These are phyloP conservation scores for Agapanthus africanus DNA, from an alignment of 106 monocot species.

Conservation along the genomic window DNA sequence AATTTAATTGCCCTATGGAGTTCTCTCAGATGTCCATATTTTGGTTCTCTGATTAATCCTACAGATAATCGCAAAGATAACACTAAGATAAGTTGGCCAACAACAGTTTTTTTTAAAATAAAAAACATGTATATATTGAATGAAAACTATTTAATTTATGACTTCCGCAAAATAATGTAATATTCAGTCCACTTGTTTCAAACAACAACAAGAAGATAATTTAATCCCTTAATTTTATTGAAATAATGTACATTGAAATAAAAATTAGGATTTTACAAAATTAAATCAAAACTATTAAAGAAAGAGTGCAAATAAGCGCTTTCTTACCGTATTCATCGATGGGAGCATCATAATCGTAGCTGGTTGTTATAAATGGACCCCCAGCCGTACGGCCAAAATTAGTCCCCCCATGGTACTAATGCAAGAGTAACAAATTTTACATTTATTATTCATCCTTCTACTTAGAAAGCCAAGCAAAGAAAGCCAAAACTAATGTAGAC, in stretches of 20 bases:
- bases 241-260: no score
- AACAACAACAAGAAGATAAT: not conserved
- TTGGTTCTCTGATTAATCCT: conserved; percentile 84
- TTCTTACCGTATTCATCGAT: conserved; percentile 96
- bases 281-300: no score
- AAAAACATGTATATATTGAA: no score
- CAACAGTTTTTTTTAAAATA: no score
- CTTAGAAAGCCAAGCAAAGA: not conserved
- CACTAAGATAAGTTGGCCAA: not conserved
- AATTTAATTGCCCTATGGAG: conserved; percentile 85
- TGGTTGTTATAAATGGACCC: conserved; percentile 96
- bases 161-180: no score
- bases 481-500: not conserved
- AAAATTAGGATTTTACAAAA: no score
- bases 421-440: not conserved
- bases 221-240: no score
- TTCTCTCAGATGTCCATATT: conserved; percentile 88
- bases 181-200: no score
- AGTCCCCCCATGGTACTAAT: conserved; percentile 93
- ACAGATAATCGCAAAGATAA: not conserved
- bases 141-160: no score
- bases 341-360: conserved; percentile 98
- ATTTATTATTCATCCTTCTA: not conserved
- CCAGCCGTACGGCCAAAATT: conserved; percentile 97
- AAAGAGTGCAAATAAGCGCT: no score